Conservation (phyloP, 169 alveolate species). For the Eimeria falciformis region DNA sequence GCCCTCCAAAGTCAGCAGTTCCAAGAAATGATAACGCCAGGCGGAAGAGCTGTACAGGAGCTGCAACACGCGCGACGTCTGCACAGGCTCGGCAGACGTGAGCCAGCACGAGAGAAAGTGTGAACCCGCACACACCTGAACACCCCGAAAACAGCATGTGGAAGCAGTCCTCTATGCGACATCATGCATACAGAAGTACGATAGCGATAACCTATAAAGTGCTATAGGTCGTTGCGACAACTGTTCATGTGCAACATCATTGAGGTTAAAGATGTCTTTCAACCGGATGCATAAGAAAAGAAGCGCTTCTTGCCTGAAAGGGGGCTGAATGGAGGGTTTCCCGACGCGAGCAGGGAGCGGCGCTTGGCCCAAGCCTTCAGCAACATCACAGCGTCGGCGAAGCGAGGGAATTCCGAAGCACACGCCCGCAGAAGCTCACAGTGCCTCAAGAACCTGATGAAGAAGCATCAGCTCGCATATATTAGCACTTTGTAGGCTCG, state of each 20-base stretch:
- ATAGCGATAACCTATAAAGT: too few relatives aligned
- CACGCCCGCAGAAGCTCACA: slow-evolving; percentile 33
- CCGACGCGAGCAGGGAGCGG: slow-evolving; percentile 40
- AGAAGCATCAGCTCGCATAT: neutral
- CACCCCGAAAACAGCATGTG: neutral
- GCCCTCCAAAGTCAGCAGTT: slow-evolving; percentile 37
- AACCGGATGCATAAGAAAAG: too few relatives aligned
- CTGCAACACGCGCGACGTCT: slow-evolving; percentile 44
- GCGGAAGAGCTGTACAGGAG: slow-evolving; percentile 62
- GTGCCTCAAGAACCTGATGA: slow-evolving; percentile 34
- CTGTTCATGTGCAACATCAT: too few relatives aligned
- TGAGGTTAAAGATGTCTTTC: too few relatives aligned
- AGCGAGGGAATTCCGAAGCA: slow-evolving; percentile 34
- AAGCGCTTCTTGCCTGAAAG: neutral
- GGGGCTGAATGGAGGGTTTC: slow-evolving; percentile 41
- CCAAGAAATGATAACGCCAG: slow-evolving; percentile 69
- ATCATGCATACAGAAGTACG: too few relatives aligned
- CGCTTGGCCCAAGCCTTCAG: slow-evolving; percentile 75
- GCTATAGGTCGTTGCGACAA: too few relatives aligned
- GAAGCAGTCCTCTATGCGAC: neutral
- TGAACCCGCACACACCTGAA: slow-evolving; percentile 42
- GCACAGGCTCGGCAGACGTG: slow-evolving; percentile 61
- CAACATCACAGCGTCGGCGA: slow-evolving; percentile 50
- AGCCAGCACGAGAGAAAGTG: slow-evolving; percentile 64
- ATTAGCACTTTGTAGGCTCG: too few relatives aligned